Evolutionary conservation across 495 filamentous ascomycete genomes (phyloP).

Genomic region (Talaromyces ruber): DNA sequence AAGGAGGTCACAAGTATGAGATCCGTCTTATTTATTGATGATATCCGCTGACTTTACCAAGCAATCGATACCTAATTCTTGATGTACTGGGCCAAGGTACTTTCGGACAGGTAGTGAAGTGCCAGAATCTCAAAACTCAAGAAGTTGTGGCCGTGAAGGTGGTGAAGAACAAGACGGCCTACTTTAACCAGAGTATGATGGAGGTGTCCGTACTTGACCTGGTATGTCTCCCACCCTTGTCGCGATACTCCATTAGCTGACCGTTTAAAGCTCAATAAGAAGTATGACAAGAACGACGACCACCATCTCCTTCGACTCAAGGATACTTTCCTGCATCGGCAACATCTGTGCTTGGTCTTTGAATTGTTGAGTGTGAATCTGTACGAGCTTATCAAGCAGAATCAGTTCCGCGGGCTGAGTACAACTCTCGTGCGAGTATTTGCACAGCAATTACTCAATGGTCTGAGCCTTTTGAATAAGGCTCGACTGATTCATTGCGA

Average conservation of each 20-base stretch:
- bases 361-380: slow-evolving; percentile 96
- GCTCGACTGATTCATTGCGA: slow-evolving; percentile 97
- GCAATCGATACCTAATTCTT: slow-evolving; percentile 95
- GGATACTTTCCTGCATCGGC: slow-evolving; percentile 96
- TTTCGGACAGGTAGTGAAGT: slow-evolving; percentile 99
- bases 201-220: slow-evolving; percentile 96
- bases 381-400: slow-evolving; percentile 99
- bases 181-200: slow-evolving; percentile 99
- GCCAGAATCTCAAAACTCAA: slow-evolving; percentile 95
- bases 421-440: slow-evolving; percentile 97
- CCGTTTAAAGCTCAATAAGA: slow-evolving; percentile 76
- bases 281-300: slow-evolving; percentile 98
- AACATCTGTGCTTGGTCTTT: slow-evolving; percentile 96
- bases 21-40: background rate
- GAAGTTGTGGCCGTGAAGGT: slow-evolving; percentile 99
- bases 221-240: slow-evolving; percentile 41
- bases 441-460: slow-evolving; percentile 92
- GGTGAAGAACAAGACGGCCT: slow-evolving; percentile 97
- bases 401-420: slow-evolving; percentile 95
- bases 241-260: slow-evolving; percentile 1
- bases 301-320: slow-evolving; percentile 94
- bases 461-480: slow-evolving; percentile 88
- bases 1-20: slow-evolving; percentile 89
- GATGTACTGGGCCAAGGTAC: slow-evolving; percentile 98
- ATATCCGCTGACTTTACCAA: slow-evolving; percentile 22